Evolutionary conservation across 2,329 filamentous ascomycete genomes (phyloP).

Genomic region (Fusarium goolgardi): DNA sequence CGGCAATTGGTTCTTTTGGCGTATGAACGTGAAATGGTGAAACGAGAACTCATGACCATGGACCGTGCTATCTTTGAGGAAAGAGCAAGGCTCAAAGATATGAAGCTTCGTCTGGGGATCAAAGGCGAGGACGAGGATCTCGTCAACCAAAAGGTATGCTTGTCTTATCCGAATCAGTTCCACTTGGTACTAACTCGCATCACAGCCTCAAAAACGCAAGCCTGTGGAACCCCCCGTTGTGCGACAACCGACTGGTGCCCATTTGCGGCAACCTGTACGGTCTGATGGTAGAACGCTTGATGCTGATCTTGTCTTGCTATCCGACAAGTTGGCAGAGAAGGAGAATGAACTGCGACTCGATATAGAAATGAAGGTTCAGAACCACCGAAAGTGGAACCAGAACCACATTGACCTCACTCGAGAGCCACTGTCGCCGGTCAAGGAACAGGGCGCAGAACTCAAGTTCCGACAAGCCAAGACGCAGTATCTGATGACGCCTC

Average conservation of each 20-base stretch:
- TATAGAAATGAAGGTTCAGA: slow-evolving; percentile 86
- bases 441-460: slow-evolving; percentile 69
- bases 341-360: slow-evolving; percentile 83
- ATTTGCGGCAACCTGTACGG: slow-evolving; percentile 76
- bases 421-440: slow-evolving; percentile 83
- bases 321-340: slow-evolving; percentile 82
- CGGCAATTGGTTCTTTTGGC: slow-evolving; percentile 82
- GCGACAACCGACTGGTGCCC: slow-evolving; percentile 71
- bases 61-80: slow-evolving; percentile 87
- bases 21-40: slow-evolving; percentile 81
- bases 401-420: slow-evolving; percentile 89
- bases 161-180: slow-evolving; percentile 32
- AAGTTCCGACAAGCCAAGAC: slow-evolving; percentile 79
- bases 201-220: slow-evolving; percentile 77
- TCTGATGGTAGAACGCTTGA: slow-evolving; percentile 78
- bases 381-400: slow-evolving; percentile 92
- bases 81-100: slow-evolving; percentile 82
- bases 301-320: slow-evolving; percentile 79
- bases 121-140: slow-evolving; percentile 94
- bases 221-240: slow-evolving; percentile 67
- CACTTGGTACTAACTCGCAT: slow-evolving; percentile 53
- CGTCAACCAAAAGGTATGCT: slow-evolving; percentile 88
- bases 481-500: slow-evolving; percentile 75
- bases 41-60: slow-evolving; percentile 78
- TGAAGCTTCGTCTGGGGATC: slow-evolving; percentile 88